A percentile compares a stretch with the other conserved stretches of the same genome.
phyloP scores from a whole-genome alignment of 352 stramenopile genomes.

The Elongisporangium anandrum region DNA sequence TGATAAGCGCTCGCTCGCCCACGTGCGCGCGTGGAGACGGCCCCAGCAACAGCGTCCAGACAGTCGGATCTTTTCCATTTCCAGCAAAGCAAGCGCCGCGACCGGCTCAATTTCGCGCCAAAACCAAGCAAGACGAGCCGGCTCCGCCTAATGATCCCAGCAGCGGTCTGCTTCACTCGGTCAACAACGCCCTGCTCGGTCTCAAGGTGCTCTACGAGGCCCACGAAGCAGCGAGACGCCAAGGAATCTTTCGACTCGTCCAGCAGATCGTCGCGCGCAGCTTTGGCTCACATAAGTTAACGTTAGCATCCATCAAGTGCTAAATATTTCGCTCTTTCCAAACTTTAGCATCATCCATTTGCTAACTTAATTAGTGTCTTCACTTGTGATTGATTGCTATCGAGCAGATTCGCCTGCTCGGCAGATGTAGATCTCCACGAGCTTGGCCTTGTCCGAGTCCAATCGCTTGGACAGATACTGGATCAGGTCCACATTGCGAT shows the following conservation, averaged over 20 bases:
- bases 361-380: neutral
- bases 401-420: conserved; percentile 24
- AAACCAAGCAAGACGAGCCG: too few species aligned
- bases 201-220: neutral
- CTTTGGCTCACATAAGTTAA: neutral
- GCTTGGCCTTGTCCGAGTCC: conserved; percentile 41
- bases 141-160: neutral
- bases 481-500: conserved; percentile 29
- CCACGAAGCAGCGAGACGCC: neutral
- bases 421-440: conserved; percentile 78
- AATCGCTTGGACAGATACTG: conserved; percentile 46
- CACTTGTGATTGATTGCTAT: neutral
- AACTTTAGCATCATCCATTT: neutral
- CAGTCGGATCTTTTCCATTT: neutral
- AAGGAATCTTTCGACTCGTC: neutral
- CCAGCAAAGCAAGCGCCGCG: neutral
- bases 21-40: neutral
- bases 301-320: neutral
- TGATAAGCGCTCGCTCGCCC: neutral
- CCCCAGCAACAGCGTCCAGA: neutral
- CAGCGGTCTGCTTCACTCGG: neutral
- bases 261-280: neutral
- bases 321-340: neutral
- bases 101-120: too few species aligned
- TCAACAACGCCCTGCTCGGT: neutral